These are phyloP conservation scores for Mucor piriformis DNA, from an alignment of 371 early-diverging fungal genomes.

Conservation along the genomic window DNA sequence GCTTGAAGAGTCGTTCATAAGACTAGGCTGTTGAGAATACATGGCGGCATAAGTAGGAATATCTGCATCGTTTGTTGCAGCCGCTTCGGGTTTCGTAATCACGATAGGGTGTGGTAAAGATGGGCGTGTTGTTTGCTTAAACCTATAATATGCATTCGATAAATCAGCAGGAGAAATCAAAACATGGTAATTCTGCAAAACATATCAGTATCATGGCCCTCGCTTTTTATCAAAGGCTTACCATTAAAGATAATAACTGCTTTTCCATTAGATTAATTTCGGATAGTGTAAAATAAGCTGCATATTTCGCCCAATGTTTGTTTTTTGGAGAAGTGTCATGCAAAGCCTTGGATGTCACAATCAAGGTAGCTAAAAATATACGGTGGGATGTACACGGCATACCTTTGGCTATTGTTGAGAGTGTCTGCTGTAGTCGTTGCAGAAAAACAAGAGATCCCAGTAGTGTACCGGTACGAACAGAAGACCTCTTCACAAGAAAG, in stretches of 20 bases:
- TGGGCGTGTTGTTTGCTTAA: constrained; percentile 1
- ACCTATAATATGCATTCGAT: constrained; percentile 7
- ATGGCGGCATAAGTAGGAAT: constrained; percentile 16
- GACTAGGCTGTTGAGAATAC: background rate
- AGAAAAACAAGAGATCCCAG: constrained; percentile 63
- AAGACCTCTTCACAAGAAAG: constrained; percentile 56
- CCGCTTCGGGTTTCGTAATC: background rate
- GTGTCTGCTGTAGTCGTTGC: constrained; percentile 49
- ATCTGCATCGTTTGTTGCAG: constrained; percentile 3
- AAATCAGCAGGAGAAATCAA: constrained; percentile 15
- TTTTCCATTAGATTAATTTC: constrained; percentile 85
- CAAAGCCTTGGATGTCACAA: constrained; percentile 71
- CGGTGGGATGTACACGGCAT: constrained; percentile 67
- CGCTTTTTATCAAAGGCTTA: constrained; percentile 14
- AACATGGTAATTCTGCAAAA: constrained; percentile 15
- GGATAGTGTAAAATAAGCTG: constrained; percentile 66
- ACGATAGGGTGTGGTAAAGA: background rate
- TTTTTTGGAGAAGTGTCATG: constrained; percentile 82
- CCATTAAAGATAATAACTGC: constrained; percentile 73
- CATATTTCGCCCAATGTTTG: constrained; percentile 79
- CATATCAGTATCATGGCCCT: background rate
- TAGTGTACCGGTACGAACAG: constrained; percentile 60
- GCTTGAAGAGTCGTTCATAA: background rate
- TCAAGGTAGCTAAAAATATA: constrained; percentile 73
- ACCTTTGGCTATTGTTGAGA: constrained; percentile 49